Conservation (phyloP, 1,284 basidiomycete species). For the Stygiomarasmius scandens region DNA sequence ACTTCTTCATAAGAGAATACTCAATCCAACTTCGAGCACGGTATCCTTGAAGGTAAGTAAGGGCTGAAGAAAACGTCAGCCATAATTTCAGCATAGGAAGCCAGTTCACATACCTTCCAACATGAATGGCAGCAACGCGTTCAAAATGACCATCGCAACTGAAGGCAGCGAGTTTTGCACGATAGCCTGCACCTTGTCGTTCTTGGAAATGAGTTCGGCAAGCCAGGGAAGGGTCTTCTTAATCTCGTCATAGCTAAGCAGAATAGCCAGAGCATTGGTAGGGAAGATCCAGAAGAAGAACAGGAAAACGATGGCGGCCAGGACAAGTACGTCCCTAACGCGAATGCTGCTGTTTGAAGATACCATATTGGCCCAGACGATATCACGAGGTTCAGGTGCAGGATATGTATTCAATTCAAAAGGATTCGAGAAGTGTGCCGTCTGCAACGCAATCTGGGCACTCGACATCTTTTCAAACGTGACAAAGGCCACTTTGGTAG, state of each 20-base stretch:
- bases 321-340: slow-evolving; percentile 71
- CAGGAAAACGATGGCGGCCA: slow-evolving; percentile 68
- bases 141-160: slow-evolving; percentile 87
- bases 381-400: slow-evolving; percentile 94
- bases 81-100: not conserved
- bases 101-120: slow-evolving; percentile 72
- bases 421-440: slow-evolving; percentile 76
- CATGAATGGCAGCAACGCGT: slow-evolving; percentile 87
- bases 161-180: slow-evolving; percentile 94
- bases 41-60: slow-evolving; percentile 89
- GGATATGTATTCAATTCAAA: slow-evolving; percentile 68
- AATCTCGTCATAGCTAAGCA: slow-evolving; percentile 92
- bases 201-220: slow-evolving; percentile 74
- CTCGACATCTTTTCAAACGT: slow-evolving; percentile 95
- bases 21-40: slow-evolving; percentile 91
- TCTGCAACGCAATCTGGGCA: slow-evolving; percentile 91
- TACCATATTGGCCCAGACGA: slow-evolving; percentile 91
- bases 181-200: slow-evolving; percentile 80
- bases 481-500: slow-evolving; percentile 90
- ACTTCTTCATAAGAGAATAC: slow-evolving; percentile 93
- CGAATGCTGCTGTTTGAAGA: slow-evolving; percentile 60
- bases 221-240: slow-evolving; percentile 89
- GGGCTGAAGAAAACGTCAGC: slow-evolving; percentile 42
- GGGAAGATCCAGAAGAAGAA: slow-evolving; percentile 89
- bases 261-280: slow-evolving; percentile 79